Base-by-base conservation (phyloP, 2,329 filamentous ascomycete genomes). In the Cladorrhinum sp. region DNA sequence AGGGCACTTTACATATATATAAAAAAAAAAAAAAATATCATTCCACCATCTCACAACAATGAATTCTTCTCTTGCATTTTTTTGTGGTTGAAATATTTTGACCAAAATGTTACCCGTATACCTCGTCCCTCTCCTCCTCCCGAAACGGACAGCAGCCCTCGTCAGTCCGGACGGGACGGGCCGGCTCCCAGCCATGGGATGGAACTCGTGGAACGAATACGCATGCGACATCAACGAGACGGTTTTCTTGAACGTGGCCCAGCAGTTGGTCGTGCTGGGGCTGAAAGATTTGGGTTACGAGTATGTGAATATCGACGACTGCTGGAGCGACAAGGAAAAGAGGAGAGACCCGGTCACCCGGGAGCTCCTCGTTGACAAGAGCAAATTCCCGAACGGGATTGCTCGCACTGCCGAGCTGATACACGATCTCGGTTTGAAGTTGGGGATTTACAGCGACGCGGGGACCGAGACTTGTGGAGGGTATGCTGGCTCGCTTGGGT, bases 301-400 rank as follows among this genome's bases (percentile, higher is more conserved):
- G 20, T 85, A 86, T 58, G 79, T 87, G 59, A 83, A 84, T 61
- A 80, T 85, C 61, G 85, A 88, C 70, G 86, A 88, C 68, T 87
- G 85, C 73, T 89, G 81, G 82, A 77, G 77, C 7, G 65, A 78
- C 59, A 77, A 81, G 64, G 64, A 67, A 20, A 68, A 66, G 9
- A 62, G 67, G 3, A 74, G 81, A 5, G 75, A 82, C 64, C 68
- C 67, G n/a, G 70, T 60, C 4, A 82, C 76, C 0, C 66, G 74
- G 1, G 72, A 79, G 46, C 75, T 85, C 3, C 69, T 80, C 2
- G 76, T 79, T 0, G 79, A 86, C 64, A 70, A 72, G 0, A 68
- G 64, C 2, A 82, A 79, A 60, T 89, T 88, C 61, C 86, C 86
- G 0, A 73, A 78, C 18, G 86, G 86, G 0, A 85, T 89, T 62